Conservation (phyloP, 345 rosid genomes). For the Sonneratia caseolaris region DNA sequence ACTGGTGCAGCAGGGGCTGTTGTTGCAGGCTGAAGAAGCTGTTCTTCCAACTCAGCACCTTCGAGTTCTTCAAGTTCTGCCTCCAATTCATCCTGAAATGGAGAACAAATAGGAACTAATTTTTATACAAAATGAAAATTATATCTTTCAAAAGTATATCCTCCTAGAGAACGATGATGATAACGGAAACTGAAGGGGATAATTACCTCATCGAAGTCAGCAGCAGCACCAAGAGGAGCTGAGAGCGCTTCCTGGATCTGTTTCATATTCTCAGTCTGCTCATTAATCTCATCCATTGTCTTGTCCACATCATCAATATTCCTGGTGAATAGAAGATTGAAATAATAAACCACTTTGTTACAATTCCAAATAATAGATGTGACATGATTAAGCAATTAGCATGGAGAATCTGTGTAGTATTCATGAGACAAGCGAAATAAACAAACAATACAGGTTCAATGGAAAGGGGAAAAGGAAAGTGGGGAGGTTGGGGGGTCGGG, state of each 20-base stretch:
- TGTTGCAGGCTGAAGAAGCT: constrained; percentile 80
- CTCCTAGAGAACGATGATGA: background rate
- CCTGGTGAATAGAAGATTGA: constrained; percentile 10
- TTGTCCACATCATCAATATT: constrained; percentile 38
- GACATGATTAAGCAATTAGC: background rate
- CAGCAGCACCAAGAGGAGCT: constrained; percentile 23
- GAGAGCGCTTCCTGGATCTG: constrained; percentile 40
- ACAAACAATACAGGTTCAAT: background rate
- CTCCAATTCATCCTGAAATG: constrained; percentile 76
- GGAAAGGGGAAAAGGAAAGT: no score
- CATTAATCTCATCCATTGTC: constrained; percentile 40
- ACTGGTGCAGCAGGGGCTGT: constrained; percentile 70
- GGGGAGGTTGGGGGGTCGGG: no score
- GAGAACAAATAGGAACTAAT: background rate
- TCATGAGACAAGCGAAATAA: background rate
- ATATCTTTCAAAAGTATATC: background rate
- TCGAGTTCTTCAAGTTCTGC: constrained; percentile 90
- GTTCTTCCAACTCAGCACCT: constrained; percentile 89
- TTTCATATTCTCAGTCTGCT: constrained; percentile 40
- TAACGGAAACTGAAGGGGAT: background rate
- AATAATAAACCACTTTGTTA: background rate
- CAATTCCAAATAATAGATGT: background rate
- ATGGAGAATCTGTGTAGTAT: background rate
- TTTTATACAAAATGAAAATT: no score
- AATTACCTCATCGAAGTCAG: constrained; percentile 30